Percentiles rank a stretch among this genome's conserved stretches.
These are phyloP conservation scores for Camelina neglecta DNA, from an alignment of 345 rosid genomes.

Conservation along the genomic window DNA sequence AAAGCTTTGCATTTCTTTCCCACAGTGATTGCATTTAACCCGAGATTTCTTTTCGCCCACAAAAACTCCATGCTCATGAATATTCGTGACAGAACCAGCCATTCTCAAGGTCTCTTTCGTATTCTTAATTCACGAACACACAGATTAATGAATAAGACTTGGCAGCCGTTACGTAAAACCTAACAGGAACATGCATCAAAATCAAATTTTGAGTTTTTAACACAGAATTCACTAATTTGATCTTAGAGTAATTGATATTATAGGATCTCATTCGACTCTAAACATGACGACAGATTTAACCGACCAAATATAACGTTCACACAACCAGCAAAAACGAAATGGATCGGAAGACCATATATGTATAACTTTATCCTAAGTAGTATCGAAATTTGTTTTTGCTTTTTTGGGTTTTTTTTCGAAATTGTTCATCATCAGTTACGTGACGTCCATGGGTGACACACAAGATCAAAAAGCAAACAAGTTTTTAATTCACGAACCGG, in stretches of 20 bases:
- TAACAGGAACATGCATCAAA: not conserved
- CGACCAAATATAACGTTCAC: no score
- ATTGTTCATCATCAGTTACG: not conserved
- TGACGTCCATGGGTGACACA: not conserved
- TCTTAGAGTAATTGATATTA: not conserved
- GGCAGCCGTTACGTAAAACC: not conserved
- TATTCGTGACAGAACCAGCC: constrained; percentile 27
- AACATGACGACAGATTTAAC: no score
- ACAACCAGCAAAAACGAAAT: no score
- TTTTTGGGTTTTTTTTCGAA: not conserved
- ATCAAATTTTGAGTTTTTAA: not conserved
- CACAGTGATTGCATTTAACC: constrained; percentile 60
- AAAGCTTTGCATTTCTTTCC: constrained; percentile 42
- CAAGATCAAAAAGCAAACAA: not conserved
- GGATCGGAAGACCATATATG: no score
- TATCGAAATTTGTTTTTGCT: no score
- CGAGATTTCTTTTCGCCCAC: constrained; percentile 36
- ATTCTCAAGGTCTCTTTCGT: no score
- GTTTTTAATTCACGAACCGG: no score
- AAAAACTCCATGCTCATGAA: constrained; percentile 50
- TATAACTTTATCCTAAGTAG: no score
- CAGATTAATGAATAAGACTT: not conserved
- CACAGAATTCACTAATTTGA: not conserved
- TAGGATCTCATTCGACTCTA: no score
- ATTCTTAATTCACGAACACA: no score